Base-by-base conservation (phyloP, 2,329 filamentous ascomycete genomes). In the Onygena corvina region DNA sequence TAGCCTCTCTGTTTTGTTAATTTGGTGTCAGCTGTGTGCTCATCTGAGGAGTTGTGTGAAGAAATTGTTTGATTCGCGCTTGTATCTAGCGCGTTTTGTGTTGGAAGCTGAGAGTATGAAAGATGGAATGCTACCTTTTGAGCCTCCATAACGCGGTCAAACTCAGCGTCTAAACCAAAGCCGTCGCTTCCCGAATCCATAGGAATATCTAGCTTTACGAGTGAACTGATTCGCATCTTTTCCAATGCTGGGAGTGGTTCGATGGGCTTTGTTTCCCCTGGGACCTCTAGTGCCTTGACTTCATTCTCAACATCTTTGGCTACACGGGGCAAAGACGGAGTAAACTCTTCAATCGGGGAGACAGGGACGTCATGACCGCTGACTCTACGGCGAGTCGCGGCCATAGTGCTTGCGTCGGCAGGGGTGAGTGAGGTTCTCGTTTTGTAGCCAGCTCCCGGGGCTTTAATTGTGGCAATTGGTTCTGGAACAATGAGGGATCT, bases 71-170 rank as follows among this genome's bases (percentile, higher is more conserved):
- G 57, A 50, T 56, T 64, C n/a, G n/a, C n/a, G 57, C 29, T 56
- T 59, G 35, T 18, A n/a, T n/a, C n/a, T n/a, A 16, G n/a, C 8
- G n/a, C 11, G 27, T 2, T 14, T 21, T 47, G 47, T 16, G 30
- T 25, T 40, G 29, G 29, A 53, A 63, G 54, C 57, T 64, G 61
- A 57, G 64, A 65, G 59, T 69, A 64, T 58, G 69, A 67, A 57
- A 65, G 61, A 53, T 69, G 61, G 65, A 76, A 78, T 70, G 73
- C 72, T 76, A 95, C 89, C 88, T 96, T 96, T 84, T 95, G 89
- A 64, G 83, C 78, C 71, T 95, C 88, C 60, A 96, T 93, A 50
- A 96, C 86, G 53, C 90, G 80, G 61, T 96, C 88, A 67, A 96
- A 95, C 64, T 95, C 92, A 60, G 85, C 79, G 60, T 94, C 87